Evolutionary conservation across 2,329 filamentous ascomycete genomes (phyloP).

Genomic region (Scytalidium sp.): DNA sequence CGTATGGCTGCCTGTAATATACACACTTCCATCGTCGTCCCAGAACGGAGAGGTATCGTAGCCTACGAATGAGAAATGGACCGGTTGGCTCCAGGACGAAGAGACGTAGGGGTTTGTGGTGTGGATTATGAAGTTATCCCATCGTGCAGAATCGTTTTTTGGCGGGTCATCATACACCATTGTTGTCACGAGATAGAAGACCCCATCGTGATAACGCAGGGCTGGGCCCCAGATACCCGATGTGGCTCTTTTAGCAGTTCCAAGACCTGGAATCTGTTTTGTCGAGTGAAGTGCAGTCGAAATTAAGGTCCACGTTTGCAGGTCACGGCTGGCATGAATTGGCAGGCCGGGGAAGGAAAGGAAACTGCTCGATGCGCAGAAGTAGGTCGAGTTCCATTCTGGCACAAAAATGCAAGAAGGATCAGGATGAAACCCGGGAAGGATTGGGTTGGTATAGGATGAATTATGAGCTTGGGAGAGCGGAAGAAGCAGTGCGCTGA

Average conservation of each 20-base stretch:
- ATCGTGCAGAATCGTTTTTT: constrained; percentile 30
- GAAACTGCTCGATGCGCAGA: constrained; percentile 37
- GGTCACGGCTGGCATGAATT: constrained; percentile 34
- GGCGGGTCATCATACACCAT: constrained; percentile 33
- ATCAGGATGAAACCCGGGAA: constrained; percentile 41
- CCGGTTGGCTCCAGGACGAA: constrained; percentile 43
- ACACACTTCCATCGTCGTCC: constrained; percentile 52
- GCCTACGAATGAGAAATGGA: constrained; percentile 46
- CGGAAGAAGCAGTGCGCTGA: not conserved
- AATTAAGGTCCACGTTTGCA: constrained; percentile 32
- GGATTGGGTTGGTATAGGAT: constrained; percentile 33
- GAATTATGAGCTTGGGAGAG: not conserved
- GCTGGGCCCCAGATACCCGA: constrained; percentile 39
- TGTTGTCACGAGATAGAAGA: constrained; percentile 28
- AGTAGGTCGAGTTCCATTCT: constrained; percentile 31
- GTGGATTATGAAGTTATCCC: constrained; percentile 44
- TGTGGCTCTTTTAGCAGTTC: constrained; percentile 28
- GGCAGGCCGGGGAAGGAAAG: constrained; percentile 38
- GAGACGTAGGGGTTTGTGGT: constrained; percentile 39
- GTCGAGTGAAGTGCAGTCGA: constrained; percentile 29
- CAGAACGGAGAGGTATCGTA: constrained; percentile 55
- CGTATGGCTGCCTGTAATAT: constrained; percentile 41
- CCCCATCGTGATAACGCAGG: constrained; percentile 35
- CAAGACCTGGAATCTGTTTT: constrained; percentile 34
- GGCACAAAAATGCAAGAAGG: constrained; percentile 36